These are phyloP conservation scores for Fraxinus platypoda DNA, from an alignment of 305 asterid species.

Conservation along the genomic window DNA sequence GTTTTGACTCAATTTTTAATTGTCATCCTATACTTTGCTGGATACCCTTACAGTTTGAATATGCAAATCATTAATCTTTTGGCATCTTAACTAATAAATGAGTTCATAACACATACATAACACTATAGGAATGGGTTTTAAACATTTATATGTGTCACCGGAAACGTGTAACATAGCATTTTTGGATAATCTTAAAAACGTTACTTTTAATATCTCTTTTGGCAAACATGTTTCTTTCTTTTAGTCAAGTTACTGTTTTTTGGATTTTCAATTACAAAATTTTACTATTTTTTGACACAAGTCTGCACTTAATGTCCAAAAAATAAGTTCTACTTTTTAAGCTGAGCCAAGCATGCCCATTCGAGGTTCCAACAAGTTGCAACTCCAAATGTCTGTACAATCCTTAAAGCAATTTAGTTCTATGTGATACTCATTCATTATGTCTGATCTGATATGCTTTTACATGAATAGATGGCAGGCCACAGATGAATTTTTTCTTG, in stretches of 20 bases:
- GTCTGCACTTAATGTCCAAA: neutral
- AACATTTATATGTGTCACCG: neutral
- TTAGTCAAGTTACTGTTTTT: neutral
- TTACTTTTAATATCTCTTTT: neutral
- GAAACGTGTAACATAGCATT: neutral
- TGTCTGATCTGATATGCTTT: slow-evolving; percentile 12
- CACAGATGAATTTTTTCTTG: slow-evolving; percentile 51
- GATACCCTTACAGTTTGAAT: neutral
- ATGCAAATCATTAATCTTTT: neutral
- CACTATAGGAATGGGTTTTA: neutral
- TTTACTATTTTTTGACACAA: neutral
- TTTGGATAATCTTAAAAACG: neutral
- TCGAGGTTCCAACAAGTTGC: neutral
- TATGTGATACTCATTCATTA: neutral
- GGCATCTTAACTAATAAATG: neutral
- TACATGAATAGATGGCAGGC: slow-evolving; percentile 51
- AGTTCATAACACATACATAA: neutral
- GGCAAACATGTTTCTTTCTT: neutral
- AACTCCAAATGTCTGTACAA: neutral
- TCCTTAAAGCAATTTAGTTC: neutral
- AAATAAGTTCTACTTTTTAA: neutral
- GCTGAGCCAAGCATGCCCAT: neutral
- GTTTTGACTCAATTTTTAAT: neutral
- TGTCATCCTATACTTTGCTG: neutral
- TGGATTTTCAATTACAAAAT: neutral